Conservation (phyloP, 305 asterid genomes). For the Salvia sclarea region DNA sequence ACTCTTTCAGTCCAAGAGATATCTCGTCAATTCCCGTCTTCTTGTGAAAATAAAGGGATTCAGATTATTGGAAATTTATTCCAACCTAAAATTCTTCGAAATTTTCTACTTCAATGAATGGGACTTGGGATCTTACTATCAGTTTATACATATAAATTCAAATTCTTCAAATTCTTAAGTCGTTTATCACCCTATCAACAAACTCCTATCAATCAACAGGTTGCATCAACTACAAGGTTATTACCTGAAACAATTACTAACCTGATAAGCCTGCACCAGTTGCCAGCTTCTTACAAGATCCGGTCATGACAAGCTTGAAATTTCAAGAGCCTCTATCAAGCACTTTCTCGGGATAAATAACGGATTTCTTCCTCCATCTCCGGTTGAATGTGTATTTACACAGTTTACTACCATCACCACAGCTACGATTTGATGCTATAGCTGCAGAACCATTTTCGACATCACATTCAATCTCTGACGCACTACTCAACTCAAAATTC, state of each 20-base stretch:
- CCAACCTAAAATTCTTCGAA: not conserved
- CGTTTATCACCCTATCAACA: not conserved
- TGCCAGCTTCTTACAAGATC: constrained; percentile 34
- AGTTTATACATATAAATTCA: too few species aligned
- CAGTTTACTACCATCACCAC: constrained; percentile 23
- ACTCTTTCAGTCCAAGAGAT: not conserved
- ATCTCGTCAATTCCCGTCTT: not conserved
- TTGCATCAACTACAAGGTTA: not conserved
- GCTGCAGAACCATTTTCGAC: constrained; percentile 23
- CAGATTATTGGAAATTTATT: too few species aligned
- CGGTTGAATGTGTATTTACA: constrained; percentile 46
- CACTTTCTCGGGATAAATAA: constrained; percentile 32
- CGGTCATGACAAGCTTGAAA: constrained; percentile 18
- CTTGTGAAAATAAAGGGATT: too few species aligned
- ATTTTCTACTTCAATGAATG: not conserved
- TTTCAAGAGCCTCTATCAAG: constrained; percentile 26
- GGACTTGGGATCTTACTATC: not conserved
- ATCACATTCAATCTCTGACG: constrained; percentile 31
- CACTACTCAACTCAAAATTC: constrained; percentile 31
- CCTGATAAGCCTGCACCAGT: constrained; percentile 44
- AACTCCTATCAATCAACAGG: not conserved
- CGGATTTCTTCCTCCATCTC: constrained; percentile 45
- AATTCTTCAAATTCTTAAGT: not conserved
- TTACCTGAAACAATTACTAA: constrained; percentile 23
- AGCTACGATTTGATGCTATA: constrained; percentile 26